Conservation (phyloP, 1,284 basidiomycete species). For the Hymenochaete sp. region DNA sequence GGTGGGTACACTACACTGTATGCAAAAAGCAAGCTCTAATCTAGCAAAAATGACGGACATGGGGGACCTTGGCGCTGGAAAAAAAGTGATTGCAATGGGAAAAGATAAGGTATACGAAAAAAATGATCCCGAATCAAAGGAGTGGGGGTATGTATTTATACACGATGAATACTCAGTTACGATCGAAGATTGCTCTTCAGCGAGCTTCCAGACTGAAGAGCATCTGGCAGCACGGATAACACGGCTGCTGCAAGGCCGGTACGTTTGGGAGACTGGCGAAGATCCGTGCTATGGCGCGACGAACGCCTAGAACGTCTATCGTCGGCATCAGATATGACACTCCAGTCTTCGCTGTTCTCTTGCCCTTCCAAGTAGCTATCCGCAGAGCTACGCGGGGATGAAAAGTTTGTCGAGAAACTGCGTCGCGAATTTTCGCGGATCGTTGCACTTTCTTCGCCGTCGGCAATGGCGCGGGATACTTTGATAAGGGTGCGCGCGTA, state of each 20-base stretch:
- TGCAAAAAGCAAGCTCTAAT: too few species aligned
- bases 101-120: not conserved
- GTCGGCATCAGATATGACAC: constrained; percentile 69
- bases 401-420: constrained; percentile 25
- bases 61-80: too few species aligned
- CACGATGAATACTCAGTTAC: constrained; percentile 3
- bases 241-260: constrained; percentile 40
- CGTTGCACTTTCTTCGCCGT: constrained; percentile 28
- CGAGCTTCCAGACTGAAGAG: constrained; percentile 9
- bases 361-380: constrained; percentile 46
- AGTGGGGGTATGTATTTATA: too few species aligned
- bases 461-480: constrained; percentile 25
- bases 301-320: constrained; percentile 41
- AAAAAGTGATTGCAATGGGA: constrained; percentile 1
- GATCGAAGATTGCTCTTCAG: constrained; percentile 7
- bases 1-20: too few species aligned
- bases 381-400: constrained; percentile 35
- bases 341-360: constrained; percentile 69
- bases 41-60: not conserved
- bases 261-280: constrained; percentile 37
- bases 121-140: not conserved
- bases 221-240: constrained; percentile 15
- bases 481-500: constrained; percentile 81
- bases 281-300: constrained; percentile 40
- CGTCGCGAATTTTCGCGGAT: constrained; percentile 29